Evolutionary conservation across 805 yeast genomes (phyloP).

Genomic region (Lipomyces yamadae): DNA sequence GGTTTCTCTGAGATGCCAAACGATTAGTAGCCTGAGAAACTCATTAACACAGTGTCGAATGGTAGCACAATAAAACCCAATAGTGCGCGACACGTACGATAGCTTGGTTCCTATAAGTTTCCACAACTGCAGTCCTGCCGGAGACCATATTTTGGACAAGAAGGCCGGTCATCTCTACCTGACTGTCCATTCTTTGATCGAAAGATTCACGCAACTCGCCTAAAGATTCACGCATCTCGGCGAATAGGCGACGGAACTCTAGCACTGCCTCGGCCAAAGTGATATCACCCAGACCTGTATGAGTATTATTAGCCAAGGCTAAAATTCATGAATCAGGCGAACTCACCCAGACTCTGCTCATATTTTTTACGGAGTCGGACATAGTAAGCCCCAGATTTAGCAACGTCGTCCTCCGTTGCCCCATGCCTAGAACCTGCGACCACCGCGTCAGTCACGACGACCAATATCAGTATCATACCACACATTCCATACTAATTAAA

Average conservation of each 20-base stretch:
- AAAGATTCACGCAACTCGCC: too few relatives aligned
- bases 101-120: not conserved
- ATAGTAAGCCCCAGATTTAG: not conserved
- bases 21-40: not conserved
- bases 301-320: not conserved
- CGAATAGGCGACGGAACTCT: not conserved
- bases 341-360: not conserved
- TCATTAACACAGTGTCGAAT: too few relatives aligned
- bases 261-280: not conserved
- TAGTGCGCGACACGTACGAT: not conserved
- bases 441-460: not conserved
- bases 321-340: not conserved
- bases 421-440: not conserved
- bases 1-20: not conserved
- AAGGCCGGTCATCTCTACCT: not conserved
- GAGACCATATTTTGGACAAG: not conserved
- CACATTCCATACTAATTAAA: not conserved
- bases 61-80: not conserved
- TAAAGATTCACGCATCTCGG: too few relatives aligned
- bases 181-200: not conserved
- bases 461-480: not conserved
- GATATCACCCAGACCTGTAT: not conserved
- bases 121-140: not conserved
- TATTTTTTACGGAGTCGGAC: not conserved
- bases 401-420: not conserved